Evolutionary conservation across 164 flowering plant genomes (phyloP).

Genomic region (Nymphaea thermarum): DNA sequence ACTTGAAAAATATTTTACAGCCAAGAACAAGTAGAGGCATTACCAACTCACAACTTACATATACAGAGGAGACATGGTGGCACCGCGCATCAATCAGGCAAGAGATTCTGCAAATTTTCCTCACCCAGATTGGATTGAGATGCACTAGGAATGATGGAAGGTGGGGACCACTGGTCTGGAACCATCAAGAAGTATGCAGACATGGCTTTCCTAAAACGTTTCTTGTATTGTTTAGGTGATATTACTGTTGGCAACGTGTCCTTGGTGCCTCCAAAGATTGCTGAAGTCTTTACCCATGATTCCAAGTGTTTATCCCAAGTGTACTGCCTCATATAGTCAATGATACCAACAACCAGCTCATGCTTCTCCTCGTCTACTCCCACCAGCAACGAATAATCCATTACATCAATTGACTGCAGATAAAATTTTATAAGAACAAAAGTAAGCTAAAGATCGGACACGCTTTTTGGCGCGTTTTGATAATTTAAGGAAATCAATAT

Average conservation of each 20-base stretch:
- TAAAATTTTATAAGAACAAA: neutral
- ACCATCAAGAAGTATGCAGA: conserved; percentile 89
- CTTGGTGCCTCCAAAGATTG: conserved; percentile 85
- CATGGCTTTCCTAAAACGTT: conserved; percentile 97
- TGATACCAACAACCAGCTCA: conserved; percentile 89
- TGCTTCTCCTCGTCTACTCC: conserved; percentile 92
- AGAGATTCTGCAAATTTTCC: conserved; percentile 34
- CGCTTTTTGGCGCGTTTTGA: too few species aligned
- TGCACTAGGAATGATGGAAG: conserved; percentile 41
- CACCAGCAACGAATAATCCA: conserved; percentile 94
- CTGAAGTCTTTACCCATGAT: conserved; percentile 95
- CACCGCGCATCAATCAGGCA: conserved; percentile 23
- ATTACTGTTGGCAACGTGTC: conserved; percentile 83
- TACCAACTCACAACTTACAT: conserved; percentile 11
- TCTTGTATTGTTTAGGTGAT: conserved; percentile 95
- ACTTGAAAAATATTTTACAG: conserved; percentile 14
- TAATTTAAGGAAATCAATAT: neutral
- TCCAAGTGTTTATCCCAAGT: conserved; percentile 99
- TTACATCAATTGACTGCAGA: conserved; percentile 80
- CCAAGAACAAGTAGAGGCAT: conserved; percentile 4
- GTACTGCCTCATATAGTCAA: conserved; percentile 97
- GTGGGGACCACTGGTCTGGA: conserved; percentile 93
- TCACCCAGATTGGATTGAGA: conserved; percentile 57
- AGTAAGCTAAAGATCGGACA: neutral
- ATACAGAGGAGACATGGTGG: neutral